Base-by-base conservation (phyloP, 108 stramenopile species). In the Craspedostauros australis region DNA sequence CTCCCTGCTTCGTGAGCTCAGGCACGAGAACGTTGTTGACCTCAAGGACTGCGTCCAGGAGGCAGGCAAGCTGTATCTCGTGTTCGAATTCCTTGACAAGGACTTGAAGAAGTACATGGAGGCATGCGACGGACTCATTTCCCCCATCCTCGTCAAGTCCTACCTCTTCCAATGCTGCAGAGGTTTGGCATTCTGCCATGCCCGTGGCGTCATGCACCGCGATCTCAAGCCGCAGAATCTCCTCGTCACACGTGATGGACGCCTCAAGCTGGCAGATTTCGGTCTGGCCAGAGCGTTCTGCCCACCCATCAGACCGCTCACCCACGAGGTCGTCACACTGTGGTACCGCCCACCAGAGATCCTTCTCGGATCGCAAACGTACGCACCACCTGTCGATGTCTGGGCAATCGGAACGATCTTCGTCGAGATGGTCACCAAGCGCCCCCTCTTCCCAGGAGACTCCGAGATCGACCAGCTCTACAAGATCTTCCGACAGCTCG, bases 161-260 rank as follows among this genome's bases (percentile, higher is more conserved):
- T 95, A 91, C 63, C 51, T 90, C 15, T 92, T 72, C 59, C 96
- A 97, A 71, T 71, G 80, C 55, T 72, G 82, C 39, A 72, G 86
- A 3, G 96, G 96, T 12, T 50, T 93, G n/a, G 87, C 89, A 22
- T 96, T 93, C 51, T 99, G 98, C 67, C 98, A 99, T 49, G 84
- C 90, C 16, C 80, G 93, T 8, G 93, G 96, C 16, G 94, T 97
- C 33, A 84, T 99, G 94, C 98, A 99, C 73, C 79, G 93, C 40
- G 98, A 99, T 81, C 72, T 99, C 43, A 99, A 99, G 66, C 98
- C 98, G 5, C 98, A 98, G 68, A 99, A 99, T 75, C 72, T 99
- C n/a, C 81, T 99, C 11, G 88, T 99, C 1, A 79, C 84, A 21
- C 61, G 88, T 5, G 84, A 90, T 36, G 98, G 98, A n/a, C 69